phyloP scores from a whole-genome alignment of 805 yeast species.

The Lipomyces anomalus region DNA sequence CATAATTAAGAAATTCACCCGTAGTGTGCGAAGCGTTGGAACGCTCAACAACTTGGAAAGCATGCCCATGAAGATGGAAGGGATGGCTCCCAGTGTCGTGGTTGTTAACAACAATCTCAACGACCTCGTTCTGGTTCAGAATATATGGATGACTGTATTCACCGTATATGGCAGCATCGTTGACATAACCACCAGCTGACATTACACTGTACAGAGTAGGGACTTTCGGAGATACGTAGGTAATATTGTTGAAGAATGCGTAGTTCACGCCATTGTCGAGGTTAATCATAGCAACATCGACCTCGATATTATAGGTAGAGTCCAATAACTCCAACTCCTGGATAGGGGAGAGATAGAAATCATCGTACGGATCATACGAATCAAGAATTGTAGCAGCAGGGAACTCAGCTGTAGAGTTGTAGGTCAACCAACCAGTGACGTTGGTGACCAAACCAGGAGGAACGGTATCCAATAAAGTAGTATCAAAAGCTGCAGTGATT shows the following conservation, averaged over 20 bases:
- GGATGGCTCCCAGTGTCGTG: constrained; percentile 92
- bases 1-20: constrained; percentile 51
- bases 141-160: constrained; percentile 72
- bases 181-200: constrained; percentile 42
- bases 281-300: constrained; percentile 79
- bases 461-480: constrained; percentile 69
- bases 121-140: constrained; percentile 56
- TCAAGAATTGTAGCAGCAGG: constrained; percentile 38
- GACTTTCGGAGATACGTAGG: constrained; percentile 74
- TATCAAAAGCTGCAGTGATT: constrained; percentile 75
- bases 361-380: constrained; percentile 59
- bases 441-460: constrained; percentile 65
- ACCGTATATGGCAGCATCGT: constrained; percentile 67
- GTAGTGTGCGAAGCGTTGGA: constrained; percentile 53
- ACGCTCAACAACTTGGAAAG: constrained; percentile 75
- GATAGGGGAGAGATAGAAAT: constrained; percentile 65
- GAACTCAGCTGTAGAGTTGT: constrained; percentile 42
- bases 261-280: constrained; percentile 82
- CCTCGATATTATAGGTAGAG: constrained; percentile 65
- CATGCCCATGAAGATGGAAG: constrained; percentile 94
- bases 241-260: constrained; percentile 90
- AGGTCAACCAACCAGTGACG: constrained; percentile 68
- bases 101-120: constrained; percentile 81
- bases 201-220: constrained; percentile 80
- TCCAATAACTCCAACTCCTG: constrained; percentile 50